A percentile compares a stretch with the other conserved stretches of the same genome.
phyloP scores from a whole-genome alignment of 345 rosid genomes.

The sweet orange (Citrus sinensis) region DNA sequence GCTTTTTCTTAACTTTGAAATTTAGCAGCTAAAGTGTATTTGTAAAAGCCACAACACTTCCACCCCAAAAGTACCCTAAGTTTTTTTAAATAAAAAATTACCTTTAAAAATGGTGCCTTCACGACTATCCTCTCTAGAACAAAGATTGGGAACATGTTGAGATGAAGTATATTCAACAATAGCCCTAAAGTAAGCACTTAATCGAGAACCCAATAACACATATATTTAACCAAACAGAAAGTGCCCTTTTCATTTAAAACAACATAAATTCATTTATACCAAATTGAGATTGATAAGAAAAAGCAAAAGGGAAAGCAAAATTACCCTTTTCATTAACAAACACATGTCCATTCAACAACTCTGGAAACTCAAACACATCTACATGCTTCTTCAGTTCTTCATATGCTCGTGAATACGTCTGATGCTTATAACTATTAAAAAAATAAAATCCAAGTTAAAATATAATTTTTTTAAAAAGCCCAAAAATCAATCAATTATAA shows the following conservation, averaged over 20 bases:
- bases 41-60: neutral
- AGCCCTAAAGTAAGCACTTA: constrained; percentile 43
- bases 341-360: constrained; percentile 60
- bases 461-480: neutral
- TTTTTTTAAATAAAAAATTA: neutral
- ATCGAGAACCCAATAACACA: neutral
- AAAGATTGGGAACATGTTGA: constrained; percentile 53
- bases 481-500: neutral
- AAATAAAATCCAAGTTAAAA: neutral
- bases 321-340: constrained; percentile 76
- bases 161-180: constrained; percentile 46
- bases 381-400: constrained; percentile 50
- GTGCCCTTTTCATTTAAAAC: neutral
- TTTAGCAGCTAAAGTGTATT: too few relatives aligned
- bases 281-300: neutral
- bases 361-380: constrained; percentile 64
- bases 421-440: constrained; percentile 44
- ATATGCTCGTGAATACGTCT: constrained; percentile 58
- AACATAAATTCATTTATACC: too few relatives aligned
- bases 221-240: neutral
- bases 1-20: neutral
- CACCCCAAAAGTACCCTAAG: too few relatives aligned
- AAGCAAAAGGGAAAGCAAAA: neutral
- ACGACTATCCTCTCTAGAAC: constrained; percentile 48
- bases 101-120: constrained; percentile 63